phyloP scores from a whole-genome alignment of 2,329 filamentous ascomycete genomes.

The Apiospora saccharicola region DNA sequence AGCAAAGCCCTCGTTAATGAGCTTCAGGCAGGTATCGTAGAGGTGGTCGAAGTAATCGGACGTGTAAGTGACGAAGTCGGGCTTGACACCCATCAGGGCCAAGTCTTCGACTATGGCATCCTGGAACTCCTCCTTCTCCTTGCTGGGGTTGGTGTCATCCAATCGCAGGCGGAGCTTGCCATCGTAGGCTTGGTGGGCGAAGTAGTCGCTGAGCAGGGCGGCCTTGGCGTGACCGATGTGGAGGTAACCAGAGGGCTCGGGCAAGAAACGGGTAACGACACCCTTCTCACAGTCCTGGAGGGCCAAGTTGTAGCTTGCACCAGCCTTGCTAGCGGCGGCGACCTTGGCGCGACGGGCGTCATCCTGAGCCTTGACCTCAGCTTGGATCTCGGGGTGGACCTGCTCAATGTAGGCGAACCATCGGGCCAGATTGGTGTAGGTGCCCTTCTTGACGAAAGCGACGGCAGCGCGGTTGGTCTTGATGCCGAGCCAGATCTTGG shows the following conservation, averaged over 20 bases:
- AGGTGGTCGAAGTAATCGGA: constrained; percentile 95
- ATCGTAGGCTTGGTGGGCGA: constrained; percentile 91
- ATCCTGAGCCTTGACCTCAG: constrained; percentile 74
- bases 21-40: constrained; percentile 82
- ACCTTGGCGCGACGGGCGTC: constrained; percentile 75
- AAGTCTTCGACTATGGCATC: constrained; percentile 94
- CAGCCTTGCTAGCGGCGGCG: constrained; percentile 73
- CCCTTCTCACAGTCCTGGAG: constrained; percentile 86
- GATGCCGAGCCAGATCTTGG: constrained; percentile 83
- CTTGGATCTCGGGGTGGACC: constrained; percentile 77
- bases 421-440: constrained; percentile 77
- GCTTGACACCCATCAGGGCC: constrained; percentile 88
- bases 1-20: constrained; percentile 87
- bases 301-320: constrained; percentile 88
- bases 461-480: constrained; percentile 85
- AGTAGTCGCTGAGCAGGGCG: constrained; percentile 93
- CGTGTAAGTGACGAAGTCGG: constrained; percentile 86
- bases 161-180: constrained; percentile 91
- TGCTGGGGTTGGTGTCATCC: constrained; percentile 96
- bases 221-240: constrained; percentile 97
- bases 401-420: constrained; percentile 92
- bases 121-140: constrained; percentile 96
- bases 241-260: constrained; percentile 93
- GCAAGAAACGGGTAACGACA: constrained; percentile 90
- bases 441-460: constrained; percentile 80